A percentile compares a stretch with the other conserved stretches of the same genome.
These are phyloP conservation scores for Paecilomyces dactylethromorphus DNA, from an alignment of 2,329 filamentous ascomycete genomes.

Conservation along the genomic window DNA sequence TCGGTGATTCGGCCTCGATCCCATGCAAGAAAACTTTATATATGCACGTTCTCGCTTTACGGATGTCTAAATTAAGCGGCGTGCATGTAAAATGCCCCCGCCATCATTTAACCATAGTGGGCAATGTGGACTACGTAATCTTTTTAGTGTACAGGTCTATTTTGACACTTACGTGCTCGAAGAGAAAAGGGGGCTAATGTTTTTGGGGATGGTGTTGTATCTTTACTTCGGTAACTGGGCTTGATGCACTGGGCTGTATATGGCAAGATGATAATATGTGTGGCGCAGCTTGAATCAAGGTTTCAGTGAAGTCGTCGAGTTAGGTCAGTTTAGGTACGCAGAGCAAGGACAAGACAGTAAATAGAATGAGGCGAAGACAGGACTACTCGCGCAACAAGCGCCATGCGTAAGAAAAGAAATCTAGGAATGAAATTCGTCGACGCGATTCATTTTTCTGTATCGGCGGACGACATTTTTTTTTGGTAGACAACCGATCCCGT, in stretches of 20 bases:
- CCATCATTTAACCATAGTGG: not conserved
- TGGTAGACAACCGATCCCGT: conserved; percentile 7
- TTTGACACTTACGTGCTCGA: not conserved
- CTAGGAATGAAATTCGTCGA: conserved; percentile 5
- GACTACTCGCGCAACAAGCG: not conserved
- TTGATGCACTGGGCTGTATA: not conserved
- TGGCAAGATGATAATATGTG: not conserved
- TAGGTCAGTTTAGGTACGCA: not conserved
- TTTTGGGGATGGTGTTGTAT: not conserved
- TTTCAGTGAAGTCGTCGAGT: not conserved
- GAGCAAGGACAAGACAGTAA: not conserved
- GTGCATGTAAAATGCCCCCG: not conserved
- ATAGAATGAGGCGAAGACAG: not conserved
- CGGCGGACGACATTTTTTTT: conserved; percentile 8
- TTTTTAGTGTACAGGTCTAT: not conserved
- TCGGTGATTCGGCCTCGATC: not conserved
- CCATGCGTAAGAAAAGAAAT: not conserved
- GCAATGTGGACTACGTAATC: not conserved
- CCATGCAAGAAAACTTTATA: not conserved
- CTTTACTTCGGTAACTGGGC: not conserved
- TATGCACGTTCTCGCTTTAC: not conserved
- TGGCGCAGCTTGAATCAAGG: not conserved
- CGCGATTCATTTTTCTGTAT: conserved; percentile 7
- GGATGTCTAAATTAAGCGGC: not conserved
- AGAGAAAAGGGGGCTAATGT: too few relatives aligned